These are phyloP conservation scores for Trapa bicornis DNA, from an alignment of 345 rosid genomes.

Conservation along the genomic window DNA sequence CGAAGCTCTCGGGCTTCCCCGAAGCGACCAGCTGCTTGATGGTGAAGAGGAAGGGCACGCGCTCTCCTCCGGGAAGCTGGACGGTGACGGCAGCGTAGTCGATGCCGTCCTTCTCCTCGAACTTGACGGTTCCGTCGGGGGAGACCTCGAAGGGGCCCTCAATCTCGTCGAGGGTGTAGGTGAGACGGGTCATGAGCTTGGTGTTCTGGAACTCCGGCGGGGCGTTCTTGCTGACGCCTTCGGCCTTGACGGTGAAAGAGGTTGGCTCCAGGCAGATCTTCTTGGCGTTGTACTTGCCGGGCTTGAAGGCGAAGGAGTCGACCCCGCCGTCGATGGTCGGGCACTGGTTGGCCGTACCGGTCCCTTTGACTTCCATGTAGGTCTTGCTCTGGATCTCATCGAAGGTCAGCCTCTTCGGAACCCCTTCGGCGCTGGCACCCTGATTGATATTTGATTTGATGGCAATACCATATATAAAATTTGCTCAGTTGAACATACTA, in stretches of 20 bases:
- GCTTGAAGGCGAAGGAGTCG: slow-evolving; percentile 58
- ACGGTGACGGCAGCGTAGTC: slow-evolving; percentile 84
- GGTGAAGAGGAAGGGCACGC: slow-evolving; percentile 83
- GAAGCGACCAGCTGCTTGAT: slow-evolving; percentile 69
- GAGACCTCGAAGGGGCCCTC: slow-evolving; percentile 92
- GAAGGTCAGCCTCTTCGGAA: slow-evolving; percentile 71
- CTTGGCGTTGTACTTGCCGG: slow-evolving; percentile 76
- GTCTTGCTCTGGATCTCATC: slow-evolving; percentile 96
- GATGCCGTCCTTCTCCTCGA: slow-evolving; percentile 79
- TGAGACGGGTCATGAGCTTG: slow-evolving; percentile 95
- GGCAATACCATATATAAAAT: not conserved
- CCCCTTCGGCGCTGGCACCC: slow-evolving; percentile 94
- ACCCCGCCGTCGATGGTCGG: slow-evolving; percentile 74
- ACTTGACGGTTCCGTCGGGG: slow-evolving; percentile 42
- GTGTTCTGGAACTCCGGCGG: slow-evolving; percentile 92
- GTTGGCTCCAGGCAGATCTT: slow-evolving; percentile 91
- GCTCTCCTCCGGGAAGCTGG: slow-evolving; percentile 81
- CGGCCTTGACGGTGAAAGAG: slow-evolving; percentile 97
- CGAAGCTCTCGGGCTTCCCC: slow-evolving; percentile 64
- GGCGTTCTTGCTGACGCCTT: slow-evolving; percentile 60
- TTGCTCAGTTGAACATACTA: not conserved
- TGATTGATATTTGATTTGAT: slow-evolving; percentile 5
- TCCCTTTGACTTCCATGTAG: slow-evolving; percentile 89
- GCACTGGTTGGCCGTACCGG: slow-evolving; percentile 93
- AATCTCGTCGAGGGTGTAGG: slow-evolving; percentile 92